Evolutionary conservation across 2,329 filamentous ascomycete species (phyloP).

Genomic region (Geosmithia flava): DNA sequence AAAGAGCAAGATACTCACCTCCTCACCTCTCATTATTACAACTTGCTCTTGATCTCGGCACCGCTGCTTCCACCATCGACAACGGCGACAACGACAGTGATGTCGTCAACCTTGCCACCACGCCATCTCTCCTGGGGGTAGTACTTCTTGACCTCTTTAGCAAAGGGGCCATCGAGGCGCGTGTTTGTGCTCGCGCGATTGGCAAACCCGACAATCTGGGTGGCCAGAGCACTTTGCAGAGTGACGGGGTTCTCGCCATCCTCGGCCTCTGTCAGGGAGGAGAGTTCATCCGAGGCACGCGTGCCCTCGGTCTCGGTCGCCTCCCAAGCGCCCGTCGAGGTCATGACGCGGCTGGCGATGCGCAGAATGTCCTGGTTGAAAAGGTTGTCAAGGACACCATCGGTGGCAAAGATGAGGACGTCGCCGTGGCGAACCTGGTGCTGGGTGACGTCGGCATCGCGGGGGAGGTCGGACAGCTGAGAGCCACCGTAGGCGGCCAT

Average conservation of each 20-base stretch:
- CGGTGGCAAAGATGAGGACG: constrained; percentile 84
- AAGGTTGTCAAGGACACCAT: constrained; percentile 93
- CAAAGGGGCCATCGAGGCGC: constrained; percentile 81
- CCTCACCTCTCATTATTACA: constrained; percentile 8
- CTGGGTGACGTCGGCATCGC: constrained; percentile 69
- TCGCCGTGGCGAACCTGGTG: constrained; percentile 79
- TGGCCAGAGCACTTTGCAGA: constrained; percentile 68
- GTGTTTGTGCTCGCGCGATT: constrained; percentile 75
- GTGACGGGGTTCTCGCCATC: constrained; percentile 25
- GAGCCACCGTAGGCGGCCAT: constrained; percentile 73
- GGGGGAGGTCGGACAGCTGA: constrained; percentile 71
- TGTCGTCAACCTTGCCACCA: constrained; percentile 93
- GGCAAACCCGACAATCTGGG: constrained; percentile 67
- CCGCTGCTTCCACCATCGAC: constrained; percentile 49
- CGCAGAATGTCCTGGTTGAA: constrained; percentile 81
- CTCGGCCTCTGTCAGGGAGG: constrained; percentile 17
- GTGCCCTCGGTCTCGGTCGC: constrained; percentile 40
- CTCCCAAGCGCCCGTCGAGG: constrained; percentile 61
- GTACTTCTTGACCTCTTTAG: constrained; percentile 81
- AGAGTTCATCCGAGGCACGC: constrained; percentile 49
- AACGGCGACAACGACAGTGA: constrained; percentile 72
- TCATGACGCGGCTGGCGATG: constrained; percentile 68
- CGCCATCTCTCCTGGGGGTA: constrained; percentile 79
- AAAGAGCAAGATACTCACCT: neutral
- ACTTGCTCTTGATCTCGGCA: constrained; percentile 16